Evolutionary conservation across 2,329 filamentous ascomycete genomes (phyloP).

Genomic region (Gremmenia infestans): DNA sequence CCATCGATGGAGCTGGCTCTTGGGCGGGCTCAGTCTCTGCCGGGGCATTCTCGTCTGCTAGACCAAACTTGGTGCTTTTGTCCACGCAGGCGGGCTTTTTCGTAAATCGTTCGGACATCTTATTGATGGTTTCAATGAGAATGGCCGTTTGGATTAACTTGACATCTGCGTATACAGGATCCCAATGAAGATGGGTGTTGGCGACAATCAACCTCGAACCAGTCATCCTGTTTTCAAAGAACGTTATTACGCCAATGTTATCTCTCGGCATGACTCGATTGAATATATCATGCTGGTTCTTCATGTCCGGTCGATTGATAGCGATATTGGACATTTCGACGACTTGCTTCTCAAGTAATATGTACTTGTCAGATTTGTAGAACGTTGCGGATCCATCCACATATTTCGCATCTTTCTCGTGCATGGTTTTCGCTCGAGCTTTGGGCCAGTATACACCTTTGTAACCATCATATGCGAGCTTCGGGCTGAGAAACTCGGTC

Average conservation of each 20-base stretch:
- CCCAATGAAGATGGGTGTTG: conserved; percentile 94
- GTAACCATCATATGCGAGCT: conserved; percentile 82
- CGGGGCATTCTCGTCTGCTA: conserved; percentile 39
- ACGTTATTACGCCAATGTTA: conserved; percentile 87
- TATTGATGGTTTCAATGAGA: conserved; percentile 85
- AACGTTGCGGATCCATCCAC: conserved; percentile 97
- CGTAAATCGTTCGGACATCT: conserved; percentile 79
- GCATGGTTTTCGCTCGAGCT: conserved; percentile 85
- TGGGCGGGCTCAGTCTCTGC: conserved; percentile 49
- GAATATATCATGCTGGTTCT: conserved; percentile 95
- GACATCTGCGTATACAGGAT: conserved; percentile 84
- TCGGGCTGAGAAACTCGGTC: conserved; percentile 84
- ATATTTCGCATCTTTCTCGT: conserved; percentile 77
- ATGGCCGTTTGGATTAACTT: conserved; percentile 96
- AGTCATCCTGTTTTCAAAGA: conserved; percentile 86
- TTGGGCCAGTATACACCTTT: conserved; percentile 93
- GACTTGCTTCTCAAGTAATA: conserved; percentile 87
- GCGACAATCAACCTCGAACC: conserved; percentile 89
- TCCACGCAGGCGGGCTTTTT: conserved; percentile 76
- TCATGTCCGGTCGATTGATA: conserved; percentile 94
- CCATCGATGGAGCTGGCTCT: conserved; percentile 73
- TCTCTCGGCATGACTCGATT: conserved; percentile 98
- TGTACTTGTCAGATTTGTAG: conserved; percentile 92
- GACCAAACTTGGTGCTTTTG: conserved; percentile 46
- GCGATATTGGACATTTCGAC: conserved; percentile 89